phyloP scores from a whole-genome alignment of 2,329 filamentous ascomycete species.

The Arthrobotrys sphaeroides region DNA sequence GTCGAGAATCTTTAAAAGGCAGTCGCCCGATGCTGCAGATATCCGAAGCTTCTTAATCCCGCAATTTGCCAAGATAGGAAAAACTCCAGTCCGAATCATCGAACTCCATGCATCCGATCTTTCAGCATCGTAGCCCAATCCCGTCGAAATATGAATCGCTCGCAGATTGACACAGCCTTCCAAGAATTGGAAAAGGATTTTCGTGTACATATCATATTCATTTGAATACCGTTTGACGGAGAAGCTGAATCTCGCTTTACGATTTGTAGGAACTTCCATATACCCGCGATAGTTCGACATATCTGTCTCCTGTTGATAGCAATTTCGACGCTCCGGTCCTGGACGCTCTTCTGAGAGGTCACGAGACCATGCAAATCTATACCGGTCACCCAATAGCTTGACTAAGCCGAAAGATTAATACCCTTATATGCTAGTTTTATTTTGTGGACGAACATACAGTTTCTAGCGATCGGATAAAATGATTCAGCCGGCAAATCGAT shows the following conservation, averaged over 20 bases:
- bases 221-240: background rate
- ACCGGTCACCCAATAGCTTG: background rate
- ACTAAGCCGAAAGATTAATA: background rate
- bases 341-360: background rate
- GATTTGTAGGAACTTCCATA: background rate
- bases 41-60: background rate
- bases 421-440: background rate
- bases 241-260: background rate
- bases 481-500: background rate
- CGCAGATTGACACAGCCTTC: background rate
- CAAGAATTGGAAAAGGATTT: background rate
- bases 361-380: background rate
- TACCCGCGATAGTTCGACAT: background rate
- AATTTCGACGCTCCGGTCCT: background rate
- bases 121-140: background rate
- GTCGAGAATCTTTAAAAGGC: background rate
- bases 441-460: slow-evolving; percentile 1
- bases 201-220: background rate
- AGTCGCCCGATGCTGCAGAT: background rate
- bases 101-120: background rate
- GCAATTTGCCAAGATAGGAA: background rate
- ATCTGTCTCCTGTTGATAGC: slow-evolving; percentile 9
- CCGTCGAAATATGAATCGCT: background rate
- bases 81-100: background rate
- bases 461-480: background rate